These are phyloP conservation scores for Rhizopogon roseolus DNA, from an alignment of 768 basidiomycete species.

Conservation along the genomic window DNA sequence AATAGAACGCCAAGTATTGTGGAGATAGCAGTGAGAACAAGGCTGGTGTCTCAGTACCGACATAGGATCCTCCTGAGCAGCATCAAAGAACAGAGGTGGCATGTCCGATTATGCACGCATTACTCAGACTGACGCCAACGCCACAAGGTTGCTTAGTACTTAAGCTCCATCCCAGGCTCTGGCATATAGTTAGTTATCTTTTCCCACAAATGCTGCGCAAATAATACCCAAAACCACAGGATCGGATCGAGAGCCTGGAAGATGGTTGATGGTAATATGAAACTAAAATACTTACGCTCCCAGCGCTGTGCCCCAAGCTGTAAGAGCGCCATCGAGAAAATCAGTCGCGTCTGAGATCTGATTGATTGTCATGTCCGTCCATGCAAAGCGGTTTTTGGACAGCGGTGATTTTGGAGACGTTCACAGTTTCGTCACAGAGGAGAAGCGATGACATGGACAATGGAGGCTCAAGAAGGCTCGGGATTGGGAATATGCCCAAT, in stretches of 20 bases:
- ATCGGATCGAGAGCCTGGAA: slow-evolving; percentile 29
- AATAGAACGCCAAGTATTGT: slow-evolving; percentile 81
- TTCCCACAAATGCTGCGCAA: neutral
- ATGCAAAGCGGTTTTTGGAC: neutral
- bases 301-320: slow-evolving; percentile 19
- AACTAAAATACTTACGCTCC: slow-evolving; percentile 16
- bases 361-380: too few relatives aligned
- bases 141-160: neutral
- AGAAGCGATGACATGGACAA: too few relatives aligned
- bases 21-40: slow-evolving; percentile 65
- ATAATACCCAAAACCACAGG: slow-evolving; percentile 32
- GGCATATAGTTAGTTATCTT: neutral
- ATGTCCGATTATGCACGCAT: too few relatives aligned
- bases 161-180: slow-evolving; percentile 11
- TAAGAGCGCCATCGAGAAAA: slow-evolving; percentile 19
- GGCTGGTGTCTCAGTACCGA: slow-evolving; percentile 86
- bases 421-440: too few relatives aligned
- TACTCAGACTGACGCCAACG: too few relatives aligned
- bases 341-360: neutral
- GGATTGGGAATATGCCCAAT: slow-evolving; percentile 1
- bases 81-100: slow-evolving; percentile 65
- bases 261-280: neutral
- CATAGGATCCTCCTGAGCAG: slow-evolving; percentile 71
- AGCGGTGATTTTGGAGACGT: neutral
- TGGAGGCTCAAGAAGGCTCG: too few relatives aligned